Percentiles rank a stretch among this genome's conserved stretches.
These are phyloP conservation scores for Leishmania tarentolae DNA, from an alignment of 208 protist genomes.

Conservation along the genomic window DNA sequence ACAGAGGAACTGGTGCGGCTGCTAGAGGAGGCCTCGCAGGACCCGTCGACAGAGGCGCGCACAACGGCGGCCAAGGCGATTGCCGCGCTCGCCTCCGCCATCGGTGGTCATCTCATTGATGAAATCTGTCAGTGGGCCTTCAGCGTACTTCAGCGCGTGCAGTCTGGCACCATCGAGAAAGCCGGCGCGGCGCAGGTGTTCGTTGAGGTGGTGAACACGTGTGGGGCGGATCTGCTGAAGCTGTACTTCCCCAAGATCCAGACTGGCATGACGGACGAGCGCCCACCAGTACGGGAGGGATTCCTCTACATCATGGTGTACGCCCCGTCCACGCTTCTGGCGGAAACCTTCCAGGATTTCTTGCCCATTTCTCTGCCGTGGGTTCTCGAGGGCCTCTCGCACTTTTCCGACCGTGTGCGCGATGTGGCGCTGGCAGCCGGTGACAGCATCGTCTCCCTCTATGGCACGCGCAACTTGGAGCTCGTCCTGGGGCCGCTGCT, in stretches of 20 bases:
- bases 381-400: slow-evolving; percentile 90
- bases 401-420: slow-evolving; percentile 91
- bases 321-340: slow-evolving; percentile 77
- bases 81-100: slow-evolving; percentile 66
- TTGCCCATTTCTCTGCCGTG: slow-evolving; percentile 84
- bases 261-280: slow-evolving; percentile 81
- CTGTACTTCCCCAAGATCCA: slow-evolving; percentile 69
- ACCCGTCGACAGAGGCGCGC: slow-evolving; percentile 84
- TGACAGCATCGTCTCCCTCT: slow-evolving; percentile 88
- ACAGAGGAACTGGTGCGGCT: slow-evolving; percentile 78
- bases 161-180: slow-evolving; percentile 84
- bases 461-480: slow-evolving; percentile 81
- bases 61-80: slow-evolving; percentile 90
- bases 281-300: slow-evolving; percentile 85
- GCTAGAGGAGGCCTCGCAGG: slow-evolving; percentile 86
- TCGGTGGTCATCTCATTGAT: slow-evolving; percentile 71
- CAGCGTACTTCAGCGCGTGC: slow-evolving; percentile 62
- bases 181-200: slow-evolving; percentile 92
- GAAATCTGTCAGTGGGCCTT: slow-evolving; percentile 86
- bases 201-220: slow-evolving; percentile 81
- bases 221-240: slow-evolving; percentile 65
- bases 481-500: slow-evolving; percentile 86
- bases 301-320: slow-evolving; percentile 94
- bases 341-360: slow-evolving; percentile 75
- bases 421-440: slow-evolving; percentile 88